Evolutionary conservation across 345 rosid genomes (phyloP).

Genomic region (Pistacia integerrima): DNA sequence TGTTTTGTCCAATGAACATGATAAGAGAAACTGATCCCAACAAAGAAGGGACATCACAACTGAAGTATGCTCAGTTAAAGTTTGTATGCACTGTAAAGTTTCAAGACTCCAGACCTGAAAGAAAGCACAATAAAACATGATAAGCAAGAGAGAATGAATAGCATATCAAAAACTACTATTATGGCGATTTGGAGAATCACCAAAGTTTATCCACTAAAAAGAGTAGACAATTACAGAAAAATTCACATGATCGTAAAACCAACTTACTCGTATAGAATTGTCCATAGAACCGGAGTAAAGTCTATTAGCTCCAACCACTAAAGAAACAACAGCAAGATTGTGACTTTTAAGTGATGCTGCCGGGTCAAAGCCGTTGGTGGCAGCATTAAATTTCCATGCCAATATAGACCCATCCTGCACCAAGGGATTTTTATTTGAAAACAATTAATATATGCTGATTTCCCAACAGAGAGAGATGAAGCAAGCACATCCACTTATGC

Average conservation of each 20-base stretch:
- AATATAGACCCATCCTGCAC: constrained; percentile 85
- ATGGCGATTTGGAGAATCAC: neutral
- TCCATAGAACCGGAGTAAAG: constrained; percentile 98
- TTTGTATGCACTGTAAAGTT: constrained; percentile 86
- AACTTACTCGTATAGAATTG: constrained; percentile 70
- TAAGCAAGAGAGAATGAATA: constrained; percentile 4
- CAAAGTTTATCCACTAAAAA: constrained; percentile 5
- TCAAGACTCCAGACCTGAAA: constrained; percentile 90
- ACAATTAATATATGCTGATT: constrained; percentile 1
- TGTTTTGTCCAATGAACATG: constrained; percentile 91
- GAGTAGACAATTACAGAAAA: neutral
- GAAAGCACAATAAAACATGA: constrained; percentile 10
- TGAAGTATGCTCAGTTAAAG: constrained; percentile 68
- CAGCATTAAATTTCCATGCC: constrained; percentile 82
- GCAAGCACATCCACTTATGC: neutral
- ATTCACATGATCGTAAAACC: neutral
- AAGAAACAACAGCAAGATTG: constrained; percentile 70
- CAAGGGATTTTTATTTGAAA: constrained; percentile 4
- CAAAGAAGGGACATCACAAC: constrained; percentile 98
- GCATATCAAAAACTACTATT: neutral
- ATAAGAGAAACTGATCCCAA: constrained; percentile 98
- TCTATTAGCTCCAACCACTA: constrained; percentile 88
- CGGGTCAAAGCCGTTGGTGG: constrained; percentile 74
- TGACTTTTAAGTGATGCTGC: constrained; percentile 78
- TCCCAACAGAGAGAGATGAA: neutral